Conservation (phyloP, 129 eudicot species). For the Rutidosis leptorrhynchoides region DNA sequence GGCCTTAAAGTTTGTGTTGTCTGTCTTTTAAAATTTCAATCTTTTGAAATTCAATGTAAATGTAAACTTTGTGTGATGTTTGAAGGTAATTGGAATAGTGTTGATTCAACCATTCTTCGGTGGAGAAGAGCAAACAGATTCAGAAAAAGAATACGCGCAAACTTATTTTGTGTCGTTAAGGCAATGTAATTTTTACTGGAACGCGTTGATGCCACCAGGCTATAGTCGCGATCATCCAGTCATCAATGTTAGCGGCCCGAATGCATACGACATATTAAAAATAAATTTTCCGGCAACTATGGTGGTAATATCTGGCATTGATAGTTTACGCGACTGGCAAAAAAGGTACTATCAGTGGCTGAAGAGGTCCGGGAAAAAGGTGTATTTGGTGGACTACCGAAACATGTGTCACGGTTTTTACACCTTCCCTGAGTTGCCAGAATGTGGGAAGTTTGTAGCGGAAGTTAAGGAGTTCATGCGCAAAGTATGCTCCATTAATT, state of each 20-base stretch:
- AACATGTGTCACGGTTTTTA: conserved; percentile 34
- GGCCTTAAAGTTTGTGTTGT: no score
- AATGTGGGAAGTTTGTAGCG: conserved; percentile 10
- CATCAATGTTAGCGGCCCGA: conserved; percentile 39
- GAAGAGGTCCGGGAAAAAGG: conserved; percentile 20
- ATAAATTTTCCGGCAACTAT: conserved; percentile 22
- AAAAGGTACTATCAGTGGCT: conserved; percentile 29
- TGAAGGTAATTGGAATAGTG: conserved; percentile 36
- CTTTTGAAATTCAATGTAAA: no score
- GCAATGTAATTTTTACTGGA: conserved; percentile 40
- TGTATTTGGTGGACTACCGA: conserved; percentile 22
- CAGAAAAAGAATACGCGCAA: conserved; percentile 23
- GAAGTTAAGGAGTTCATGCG: conserved; percentile 23
- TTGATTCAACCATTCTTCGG: conserved; percentile 38
- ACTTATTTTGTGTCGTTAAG: conserved; percentile 18
- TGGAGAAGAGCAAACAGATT: conserved; percentile 31
- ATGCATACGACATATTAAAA: conserved; percentile 28
- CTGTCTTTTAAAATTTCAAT: no score
- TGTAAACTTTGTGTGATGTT: neutral
- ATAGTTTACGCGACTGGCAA: conserved; percentile 29
- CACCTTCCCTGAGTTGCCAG: conserved; percentile 28
- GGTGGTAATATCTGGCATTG: conserved; percentile 21
- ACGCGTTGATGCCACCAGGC: conserved; percentile 33
- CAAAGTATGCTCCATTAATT: neutral
- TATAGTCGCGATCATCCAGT: conserved; percentile 36